These are phyloP conservation scores for Botrytis squamosa DNA, from an alignment of 2,329 filamentous ascomycete species.

Conservation along the genomic window DNA sequence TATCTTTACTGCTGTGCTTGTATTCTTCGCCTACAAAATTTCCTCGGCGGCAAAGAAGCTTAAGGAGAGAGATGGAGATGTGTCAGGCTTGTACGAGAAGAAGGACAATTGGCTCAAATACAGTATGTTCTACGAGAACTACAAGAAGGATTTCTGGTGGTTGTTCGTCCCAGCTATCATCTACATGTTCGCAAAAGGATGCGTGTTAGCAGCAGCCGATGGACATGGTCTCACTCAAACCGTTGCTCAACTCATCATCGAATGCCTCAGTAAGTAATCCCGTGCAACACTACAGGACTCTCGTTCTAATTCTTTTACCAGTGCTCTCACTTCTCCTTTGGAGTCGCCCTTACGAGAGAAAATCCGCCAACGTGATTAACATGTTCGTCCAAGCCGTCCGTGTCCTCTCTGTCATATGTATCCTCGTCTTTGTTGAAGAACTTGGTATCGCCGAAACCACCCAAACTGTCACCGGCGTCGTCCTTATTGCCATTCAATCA, in stretches of 20 bases:
- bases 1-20: conserved; percentile 78
- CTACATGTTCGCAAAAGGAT: conserved; percentile 89
- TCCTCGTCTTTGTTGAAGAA: conserved; percentile 91
- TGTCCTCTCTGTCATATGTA: conserved; percentile 82
- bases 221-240: conserved; percentile 83
- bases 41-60: conserved; percentile 71
- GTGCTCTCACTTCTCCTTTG: conserved; percentile 78
- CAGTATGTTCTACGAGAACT: conserved; percentile 94
- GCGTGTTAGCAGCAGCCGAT: conserved; percentile 78
- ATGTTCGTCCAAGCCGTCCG: conserved; percentile 87
- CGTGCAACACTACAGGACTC: not conserved
- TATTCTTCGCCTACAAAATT: conserved; percentile 82
- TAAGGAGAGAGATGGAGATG: conserved; percentile 73
- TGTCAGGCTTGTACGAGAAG: conserved; percentile 75
- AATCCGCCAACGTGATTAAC: conserved; percentile 89
- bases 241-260: conserved; percentile 75
- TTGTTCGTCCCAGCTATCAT: conserved; percentile 84
- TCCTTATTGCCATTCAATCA: conserved; percentile 87
- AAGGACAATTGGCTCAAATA: conserved; percentile 93
- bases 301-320: conserved; percentile 18
- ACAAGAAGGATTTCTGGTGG: conserved; percentile 97
- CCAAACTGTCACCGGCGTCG: conserved; percentile 90
- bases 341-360: conserved; percentile 82
- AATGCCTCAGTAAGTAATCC: conserved; percentile 52
- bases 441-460: conserved; percentile 87